Evolutionary conservation across 495 filamentous ascomycete species (phyloP).

Genomic region (Ascodesmis nigricans): DNA sequence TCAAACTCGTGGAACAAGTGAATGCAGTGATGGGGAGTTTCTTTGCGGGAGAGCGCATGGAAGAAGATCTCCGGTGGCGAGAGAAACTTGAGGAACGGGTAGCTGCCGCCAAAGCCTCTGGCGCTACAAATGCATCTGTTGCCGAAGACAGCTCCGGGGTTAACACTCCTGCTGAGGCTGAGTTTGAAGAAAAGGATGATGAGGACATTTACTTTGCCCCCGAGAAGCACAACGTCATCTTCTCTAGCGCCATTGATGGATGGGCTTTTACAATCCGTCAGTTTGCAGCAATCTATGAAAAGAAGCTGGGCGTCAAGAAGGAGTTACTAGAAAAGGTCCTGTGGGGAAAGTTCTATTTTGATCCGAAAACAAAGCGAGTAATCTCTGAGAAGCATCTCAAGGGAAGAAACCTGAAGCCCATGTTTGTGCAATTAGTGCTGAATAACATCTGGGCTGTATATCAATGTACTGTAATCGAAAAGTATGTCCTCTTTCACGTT

Average conservation of each 20-base stretch:
- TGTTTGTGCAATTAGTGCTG: conserved; percentile 93
- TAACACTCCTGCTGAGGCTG: conserved; percentile 27
- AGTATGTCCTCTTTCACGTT: conserved; percentile 15
- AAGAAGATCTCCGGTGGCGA: conserved; percentile 90
- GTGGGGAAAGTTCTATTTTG: conserved; percentile 93
- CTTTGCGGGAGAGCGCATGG: conserved; percentile 96
- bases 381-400: conserved; percentile 81
- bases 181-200: conserved; percentile 83
- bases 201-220: conserved; percentile 96
- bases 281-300: conserved; percentile 85
- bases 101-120: conserved; percentile 32
- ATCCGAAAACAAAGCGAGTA: conserved; percentile 91
- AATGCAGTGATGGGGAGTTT: conserved; percentile 96
- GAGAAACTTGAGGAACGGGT: conserved; percentile 75
- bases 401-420: conserved; percentile 71
- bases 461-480: conserved; percentile 40
- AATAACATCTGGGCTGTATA: conserved; percentile 97
- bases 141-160: conserved; percentile 25
- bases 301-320: conserved; percentile 87
- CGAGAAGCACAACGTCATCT: conserved; percentile 97
- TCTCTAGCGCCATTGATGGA: conserved; percentile 88
- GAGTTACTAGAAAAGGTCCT: conserved; percentile 80
- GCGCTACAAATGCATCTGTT: conserved; percentile 28
- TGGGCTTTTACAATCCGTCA: conserved; percentile 95
- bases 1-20: conserved; percentile 75